These are phyloP conservation scores for Nannizziopsis barbatae DNA, from an alignment of 2,329 filamentous ascomycete genomes.

Conservation along the genomic window DNA sequence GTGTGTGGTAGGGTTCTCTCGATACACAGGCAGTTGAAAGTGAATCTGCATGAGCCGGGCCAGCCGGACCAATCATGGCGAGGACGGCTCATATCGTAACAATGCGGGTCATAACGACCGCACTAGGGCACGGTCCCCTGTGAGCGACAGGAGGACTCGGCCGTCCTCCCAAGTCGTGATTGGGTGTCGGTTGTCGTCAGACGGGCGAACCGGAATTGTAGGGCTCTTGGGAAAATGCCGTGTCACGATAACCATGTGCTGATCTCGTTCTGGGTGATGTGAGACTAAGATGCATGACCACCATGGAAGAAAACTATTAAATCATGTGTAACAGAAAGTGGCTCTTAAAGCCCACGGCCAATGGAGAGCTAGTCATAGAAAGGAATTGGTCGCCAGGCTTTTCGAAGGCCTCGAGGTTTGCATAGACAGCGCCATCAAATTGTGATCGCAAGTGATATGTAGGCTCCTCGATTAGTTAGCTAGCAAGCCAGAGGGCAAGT, in stretches of 20 bases:
- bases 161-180: background rate
- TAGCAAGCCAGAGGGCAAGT: too few species aligned
- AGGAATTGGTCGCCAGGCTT: too few species aligned
- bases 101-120: slow-evolving; percentile 3
- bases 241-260: slow-evolving; percentile 10
- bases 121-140: slow-evolving; percentile 5
- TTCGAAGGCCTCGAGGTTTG: too few species aligned
- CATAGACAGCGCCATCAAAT: too few species aligned
- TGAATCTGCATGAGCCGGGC: background rate
- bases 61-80: background rate
- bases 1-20: too few species aligned
- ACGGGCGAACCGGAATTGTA: slow-evolving; percentile 10
- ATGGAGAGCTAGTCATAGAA: too few species aligned
- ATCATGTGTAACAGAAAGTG: too few species aligned
- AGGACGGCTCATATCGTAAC: slow-evolving; percentile 7
- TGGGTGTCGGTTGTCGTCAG: slow-evolving; percentile 7
- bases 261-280: slow-evolving; percentile 3
- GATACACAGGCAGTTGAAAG: too few species aligned
- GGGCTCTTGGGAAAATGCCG: slow-evolving; percentile 4
- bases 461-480: too few species aligned
- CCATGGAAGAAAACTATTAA: too few species aligned
- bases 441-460: too few species aligned
- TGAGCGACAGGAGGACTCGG: background rate
- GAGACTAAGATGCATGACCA: background rate
- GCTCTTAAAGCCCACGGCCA: too few species aligned